Base-by-base conservation (phyloP, 2,329 filamentous ascomycete species). In the Diaporthe sp. region DNA sequence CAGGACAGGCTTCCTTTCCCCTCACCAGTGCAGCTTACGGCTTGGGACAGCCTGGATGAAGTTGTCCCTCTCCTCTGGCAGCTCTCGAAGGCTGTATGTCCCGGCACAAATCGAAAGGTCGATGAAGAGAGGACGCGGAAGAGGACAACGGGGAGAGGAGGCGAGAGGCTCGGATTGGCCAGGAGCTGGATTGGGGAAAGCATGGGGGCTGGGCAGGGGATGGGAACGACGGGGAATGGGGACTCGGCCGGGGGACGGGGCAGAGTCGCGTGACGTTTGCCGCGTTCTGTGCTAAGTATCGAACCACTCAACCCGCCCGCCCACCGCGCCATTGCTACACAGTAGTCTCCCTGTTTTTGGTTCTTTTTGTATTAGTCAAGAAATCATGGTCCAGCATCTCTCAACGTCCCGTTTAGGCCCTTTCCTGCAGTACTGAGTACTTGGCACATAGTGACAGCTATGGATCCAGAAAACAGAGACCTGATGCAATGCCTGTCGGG, bases 201-300 rank as follows among this genome's bases (percentile, higher is more conserved):
- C 56, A 25, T 10, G 13, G n/a, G 55, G 56, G 56, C 6, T 13
- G 35, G 39, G 12, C 13, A 17, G 39, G n/a, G 35, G n/a, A 17
- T n/a, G 58, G 55, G 32, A 15, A 27, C 3, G 13, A 32, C 17
- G 32, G 37, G 58, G 39, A 15, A 27, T 3, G 13, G 56, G 30
- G 35, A 39, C 44, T 8, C 44, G 44, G 44, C 44, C 44, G 44
- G 7, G 44, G 22, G 22, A 47, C 44, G 44, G 44, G 44, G 22
- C 30, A 17, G 61, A 37, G 61, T 66, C 61, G 61, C 61, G 61
- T 66, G 61, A 66, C 61, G 13, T 50, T 65, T 65, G 17, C 27
- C 42, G 13, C 25, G 15, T 50, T 22, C 61, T n/a, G 27, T 50
- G 42, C 27, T 65, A 65, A 65, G 61, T 42, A 66, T 66, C 61